Base-by-base conservation (phyloP, 1,284 basidiomycete genomes). In the Cryptococcus sp. region DNA sequence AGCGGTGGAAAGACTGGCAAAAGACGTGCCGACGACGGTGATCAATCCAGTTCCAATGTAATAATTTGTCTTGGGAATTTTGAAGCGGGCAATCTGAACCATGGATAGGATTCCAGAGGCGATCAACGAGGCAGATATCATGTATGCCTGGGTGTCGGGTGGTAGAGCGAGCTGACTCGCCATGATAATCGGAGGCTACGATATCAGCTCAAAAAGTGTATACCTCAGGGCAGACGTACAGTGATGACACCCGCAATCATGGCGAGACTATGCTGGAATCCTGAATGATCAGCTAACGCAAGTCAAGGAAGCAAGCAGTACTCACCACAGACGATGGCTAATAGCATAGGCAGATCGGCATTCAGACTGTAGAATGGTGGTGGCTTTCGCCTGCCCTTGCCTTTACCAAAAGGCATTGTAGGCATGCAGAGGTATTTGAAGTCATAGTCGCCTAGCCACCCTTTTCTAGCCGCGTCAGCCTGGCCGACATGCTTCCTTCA, bases 81-180 rank as follows among this genome's bases (percentile, higher is more conserved):
- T 53, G 41, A 64, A 40, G 5, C 59, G 45, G 10, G 59, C 61
- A 67, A 77, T 76, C 47, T 78, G 76, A 19, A 77, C 45, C 43
- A 68, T 64, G 7, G 66, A 70, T 9, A 76, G 60, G 53, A 72
- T 60, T 83, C 88, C 85, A 67, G 84, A 85, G 39, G 83, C 81
- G 64, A 91, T 90, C 47, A 91, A 77, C 4, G 84, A 86, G 1
- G 87, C 83, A 3, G 86, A 88, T 61, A 91, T 83, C 82, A 91
- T 83, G 66, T 91, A 91, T 1, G 86, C 78, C 16, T 84, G 84
- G 0, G 78, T 82, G 10, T 60, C 57, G 0, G 60, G 49, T 10
- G 60, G 54, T 23, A 78, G 61, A 46, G 57, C 61, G 45, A 77
- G 62, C 4, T 63, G 54, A 19, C 57, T 55, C 2, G 86, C 82